Conservation (phyloP, 2,329 filamentous ascomycete species). For the Aspergillus felis region DNA sequence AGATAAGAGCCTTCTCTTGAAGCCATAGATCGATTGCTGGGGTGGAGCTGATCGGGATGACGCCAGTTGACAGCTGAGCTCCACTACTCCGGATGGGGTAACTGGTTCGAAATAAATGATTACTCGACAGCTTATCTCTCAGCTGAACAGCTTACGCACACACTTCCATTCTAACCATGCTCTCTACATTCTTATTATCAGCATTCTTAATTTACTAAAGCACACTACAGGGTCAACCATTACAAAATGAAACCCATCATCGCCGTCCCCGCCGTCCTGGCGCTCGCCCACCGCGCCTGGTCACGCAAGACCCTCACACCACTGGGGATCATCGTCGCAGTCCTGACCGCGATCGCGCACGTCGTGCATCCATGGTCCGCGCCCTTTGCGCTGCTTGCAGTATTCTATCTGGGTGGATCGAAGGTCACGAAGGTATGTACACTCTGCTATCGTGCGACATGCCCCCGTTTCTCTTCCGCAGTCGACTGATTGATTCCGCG, state of each 20-base stretch:
- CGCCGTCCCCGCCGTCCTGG: constrained; percentile 47
- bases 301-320: constrained; percentile 75
- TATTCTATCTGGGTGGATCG: constrained; percentile 86
- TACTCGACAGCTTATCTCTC: not conserved
- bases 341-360: constrained; percentile 71
- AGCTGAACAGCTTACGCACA: not conserved
- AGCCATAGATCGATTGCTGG: not conserved
- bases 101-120: no score
- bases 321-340: constrained; percentile 67
- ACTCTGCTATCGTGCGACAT: no score
- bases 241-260: constrained; percentile 41
- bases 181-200: not conserved
- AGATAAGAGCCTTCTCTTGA: no score
- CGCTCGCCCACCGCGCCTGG: constrained; percentile 64
- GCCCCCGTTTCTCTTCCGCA: not conserved
- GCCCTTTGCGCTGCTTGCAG: constrained; percentile 77
- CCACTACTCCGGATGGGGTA: not conserved
- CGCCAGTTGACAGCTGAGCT: not conserved
- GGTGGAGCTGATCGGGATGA: not conserved
- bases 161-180: not conserved
- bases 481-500: not conserved
- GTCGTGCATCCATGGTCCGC: constrained; percentile 89
- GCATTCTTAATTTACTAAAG: not conserved
- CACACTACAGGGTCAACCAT: not conserved
- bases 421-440: constrained; percentile 69